phyloP scores from a whole-genome alignment of 768 basidiomycete species.

The Panellus pusillus region DNA sequence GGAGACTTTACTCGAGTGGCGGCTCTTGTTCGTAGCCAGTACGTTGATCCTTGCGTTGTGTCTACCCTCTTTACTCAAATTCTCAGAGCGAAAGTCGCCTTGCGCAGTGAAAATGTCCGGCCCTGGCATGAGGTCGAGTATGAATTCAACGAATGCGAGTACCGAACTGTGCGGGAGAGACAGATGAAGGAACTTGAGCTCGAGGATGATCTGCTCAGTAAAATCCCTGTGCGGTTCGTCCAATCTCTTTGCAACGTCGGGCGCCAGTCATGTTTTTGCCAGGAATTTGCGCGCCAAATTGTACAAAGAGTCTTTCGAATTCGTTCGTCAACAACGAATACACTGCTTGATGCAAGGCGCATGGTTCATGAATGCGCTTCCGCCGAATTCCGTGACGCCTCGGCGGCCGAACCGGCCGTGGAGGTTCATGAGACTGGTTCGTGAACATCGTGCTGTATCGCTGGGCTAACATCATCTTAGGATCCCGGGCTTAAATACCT shows the following conservation, averaged over 20 bases:
- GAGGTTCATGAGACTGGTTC: conserved; percentile 85
- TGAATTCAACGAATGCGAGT: conserved; percentile 80
- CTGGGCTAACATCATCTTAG: conserved; percentile 36
- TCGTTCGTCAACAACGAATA: conserved; percentile 85
- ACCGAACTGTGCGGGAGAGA: conserved; percentile 80
- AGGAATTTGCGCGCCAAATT: conserved; percentile 85
- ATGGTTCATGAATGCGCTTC: conserved; percentile 86
- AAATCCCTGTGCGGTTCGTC: conserved; percentile 79
- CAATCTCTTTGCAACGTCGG: background rate
- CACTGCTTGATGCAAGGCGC: conserved; percentile 86
- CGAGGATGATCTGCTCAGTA: conserved; percentile 85
- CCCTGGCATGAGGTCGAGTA: conserved; percentile 84
- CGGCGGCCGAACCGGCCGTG: conserved; percentile 68
- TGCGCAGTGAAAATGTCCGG: conserved; percentile 71
- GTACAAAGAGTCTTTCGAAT: conserved; percentile 88
- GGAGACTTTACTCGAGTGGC: conserved; percentile 80
- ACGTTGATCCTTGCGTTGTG: conserved; percentile 31
- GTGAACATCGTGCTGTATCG: conserved; percentile 17
- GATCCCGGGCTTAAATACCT: conserved; percentile 77
- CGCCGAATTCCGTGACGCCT: conserved; percentile 44
- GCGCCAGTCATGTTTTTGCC: conserved; percentile 1
- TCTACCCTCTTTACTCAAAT: conserved; percentile 1
- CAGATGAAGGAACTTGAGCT: conserved; percentile 90
- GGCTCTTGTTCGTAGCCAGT: conserved; percentile 84
- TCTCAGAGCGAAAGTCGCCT: conserved; percentile 70